Conservation (phyloP, 2,329 filamentous ascomycete species). For the Xylaria sp. region DNA sequence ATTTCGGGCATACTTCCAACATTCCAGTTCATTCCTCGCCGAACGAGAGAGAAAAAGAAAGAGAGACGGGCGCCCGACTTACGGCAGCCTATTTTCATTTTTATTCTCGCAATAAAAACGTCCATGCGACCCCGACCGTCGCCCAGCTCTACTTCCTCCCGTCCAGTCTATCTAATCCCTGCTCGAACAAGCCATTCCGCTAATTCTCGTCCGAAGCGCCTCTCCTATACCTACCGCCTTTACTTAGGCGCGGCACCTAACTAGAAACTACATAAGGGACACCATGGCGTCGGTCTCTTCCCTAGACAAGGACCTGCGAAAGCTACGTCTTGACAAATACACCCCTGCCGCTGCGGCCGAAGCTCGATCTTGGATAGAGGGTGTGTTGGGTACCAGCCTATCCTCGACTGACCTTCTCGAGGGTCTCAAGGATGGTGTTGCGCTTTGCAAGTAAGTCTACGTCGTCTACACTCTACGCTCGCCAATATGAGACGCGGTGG, state of each 20-base stretch:
- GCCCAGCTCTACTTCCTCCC: background rate
- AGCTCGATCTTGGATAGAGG: conserved; percentile 86
- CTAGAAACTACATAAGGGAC: background rate
- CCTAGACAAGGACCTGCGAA: conserved; percentile 94
- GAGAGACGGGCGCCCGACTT: background rate
- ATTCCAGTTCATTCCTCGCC: conserved; percentile 13
- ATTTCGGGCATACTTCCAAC: background rate
- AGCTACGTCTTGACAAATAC: conserved; percentile 90
- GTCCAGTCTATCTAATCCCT: background rate
- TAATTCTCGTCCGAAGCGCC: background rate
- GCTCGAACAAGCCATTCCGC: background rate
- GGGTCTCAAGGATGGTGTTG: conserved; percentile 87
- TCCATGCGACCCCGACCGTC: background rate
- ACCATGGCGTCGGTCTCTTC: conserved; percentile 92
- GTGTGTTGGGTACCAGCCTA: conserved; percentile 78
- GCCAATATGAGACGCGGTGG: background rate
- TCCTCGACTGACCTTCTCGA: conserved; percentile 82
- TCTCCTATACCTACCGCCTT: background rate
- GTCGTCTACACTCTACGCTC: background rate
- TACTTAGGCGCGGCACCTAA: background rate
- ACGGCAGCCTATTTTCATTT: background rate
- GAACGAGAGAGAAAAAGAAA: background rate
- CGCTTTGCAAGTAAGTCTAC: conserved; percentile 83
- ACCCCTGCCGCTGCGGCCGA: conserved; percentile 91
- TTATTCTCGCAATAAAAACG: background rate